Base-by-base conservation (phyloP, 1,284 basidiomycete genomes). In the Ustilago hordei region DNA sequence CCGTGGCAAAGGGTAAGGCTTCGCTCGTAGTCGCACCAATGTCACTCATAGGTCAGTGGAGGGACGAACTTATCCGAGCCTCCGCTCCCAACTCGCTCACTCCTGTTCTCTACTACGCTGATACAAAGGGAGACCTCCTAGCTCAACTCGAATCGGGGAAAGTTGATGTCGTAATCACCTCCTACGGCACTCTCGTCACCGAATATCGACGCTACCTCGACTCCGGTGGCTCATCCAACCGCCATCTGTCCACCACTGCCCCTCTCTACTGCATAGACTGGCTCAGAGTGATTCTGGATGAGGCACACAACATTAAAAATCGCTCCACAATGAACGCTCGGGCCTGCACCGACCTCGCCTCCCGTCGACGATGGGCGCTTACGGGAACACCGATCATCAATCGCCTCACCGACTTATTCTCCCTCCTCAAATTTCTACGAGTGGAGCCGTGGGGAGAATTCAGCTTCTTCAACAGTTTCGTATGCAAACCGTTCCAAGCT, bases 341-440 rank as follows among this genome's bases (percentile, higher is more conserved):
- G 80, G 95, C 96, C 2, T 93, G 93, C 55, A 98, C 92, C 84
- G 93, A 92, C 8, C 89, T 99, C 8, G 90, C 90, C 55, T 93
- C 93, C 3, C 89, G 91, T 67, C 89, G 93, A 41, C 89, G 93
- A 74, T 99, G 96, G 96, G 93, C 93, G 5, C 90, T 98, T 13
- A 97, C 95, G 5, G 93, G 95, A 36, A 98, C 96, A 11, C 96
- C 96, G 0, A 98, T 99, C 73, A 94, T 98, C 68, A 99, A 99
- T 48, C 85, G 85, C 56, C 89, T 98, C 5, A 96, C 98, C 73
- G 95, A 98, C 83, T 88, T 99, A 8, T 95, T 93, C 65, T 78
- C 73, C 35, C 65, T 85, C 53, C 75, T 85, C 54, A 81, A 80
- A 23, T 98, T 96, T 88, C 89, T 98, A 15, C 89, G 91, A 58